Evolutionary conservation across 495 filamentous ascomycete genomes (phyloP).

Genomic region (Usnea hakonensis): DNA sequence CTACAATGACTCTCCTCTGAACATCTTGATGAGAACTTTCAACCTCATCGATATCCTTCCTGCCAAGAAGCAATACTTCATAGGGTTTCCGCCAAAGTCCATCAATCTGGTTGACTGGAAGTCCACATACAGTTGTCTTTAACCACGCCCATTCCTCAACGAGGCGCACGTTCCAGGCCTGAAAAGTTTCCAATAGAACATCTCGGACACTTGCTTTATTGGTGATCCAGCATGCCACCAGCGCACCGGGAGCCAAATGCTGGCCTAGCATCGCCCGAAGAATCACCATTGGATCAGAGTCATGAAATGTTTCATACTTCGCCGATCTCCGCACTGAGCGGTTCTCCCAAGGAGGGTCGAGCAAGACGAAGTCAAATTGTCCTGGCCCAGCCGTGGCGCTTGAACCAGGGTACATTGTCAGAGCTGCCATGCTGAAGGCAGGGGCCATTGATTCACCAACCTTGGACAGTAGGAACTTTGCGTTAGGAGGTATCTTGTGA

Average conservation of each 20-base stretch:
- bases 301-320: slow-evolving; percentile 52
- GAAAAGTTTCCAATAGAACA: slow-evolving; percentile 53
- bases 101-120: slow-evolving; percentile 61
- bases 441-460: slow-evolving; percentile 7
- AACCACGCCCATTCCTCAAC: slow-evolving; percentile 89
- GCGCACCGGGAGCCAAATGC: slow-evolving; percentile 45
- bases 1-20: slow-evolving; percentile 55
- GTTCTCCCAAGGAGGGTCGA: slow-evolving; percentile 95
- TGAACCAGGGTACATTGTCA: slow-evolving; percentile 16
- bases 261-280: slow-evolving; percentile 47
- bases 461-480: slow-evolving; percentile 44
- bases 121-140: slow-evolving; percentile 65
- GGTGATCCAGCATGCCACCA: slow-evolving; percentile 82
- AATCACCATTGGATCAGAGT: slow-evolving; percentile 32
- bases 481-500: slow-evolving; percentile 45
- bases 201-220: slow-evolving; percentile 59
- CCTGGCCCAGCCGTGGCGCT: slow-evolving; percentile 21
- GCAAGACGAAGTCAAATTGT: slow-evolving; percentile 68
- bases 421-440: slow-evolving; percentile 25
- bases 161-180: slow-evolving; percentile 53
- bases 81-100: slow-evolving; percentile 76
- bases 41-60: slow-evolving; percentile 26
- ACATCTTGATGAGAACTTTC: slow-evolving; percentile 18
- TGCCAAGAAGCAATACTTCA: slow-evolving; percentile 70
- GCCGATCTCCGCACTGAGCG: slow-evolving; percentile 67